Evolutionary conservation across 371 early-diverging fungal species (phyloP).

Genomic region (Mucor racemosus): DNA sequence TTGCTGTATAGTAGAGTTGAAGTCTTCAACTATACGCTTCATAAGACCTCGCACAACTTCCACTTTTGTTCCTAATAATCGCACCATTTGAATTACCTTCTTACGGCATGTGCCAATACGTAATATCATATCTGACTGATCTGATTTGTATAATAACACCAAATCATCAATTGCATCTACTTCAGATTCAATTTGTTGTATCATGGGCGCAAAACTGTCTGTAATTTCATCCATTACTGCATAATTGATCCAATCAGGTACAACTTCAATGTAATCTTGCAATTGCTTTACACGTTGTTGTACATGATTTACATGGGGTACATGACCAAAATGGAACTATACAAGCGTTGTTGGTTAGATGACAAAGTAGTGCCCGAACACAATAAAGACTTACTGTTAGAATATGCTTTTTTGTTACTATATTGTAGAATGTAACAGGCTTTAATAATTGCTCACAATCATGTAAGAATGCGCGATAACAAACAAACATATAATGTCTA

Average conservation of each 20-base stretch:
- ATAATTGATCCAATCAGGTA: constrained; percentile 86
- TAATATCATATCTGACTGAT: constrained; percentile 83
- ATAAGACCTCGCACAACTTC: constrained; percentile 79
- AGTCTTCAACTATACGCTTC: constrained; percentile 50
- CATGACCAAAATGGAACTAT: constrained; percentile 63
- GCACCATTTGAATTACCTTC: constrained; percentile 75
- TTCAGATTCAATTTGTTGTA: constrained; percentile 78
- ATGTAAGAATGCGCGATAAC: constrained; percentile 78
- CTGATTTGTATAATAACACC: constrained; percentile 65
- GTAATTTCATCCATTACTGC: constrained; percentile 86
- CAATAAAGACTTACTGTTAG: constrained; percentile 49
- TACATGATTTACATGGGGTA: constrained; percentile 59
- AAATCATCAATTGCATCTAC: constrained; percentile 90
- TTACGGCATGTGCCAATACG: constrained; percentile 85
- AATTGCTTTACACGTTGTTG: constrained; percentile 61
- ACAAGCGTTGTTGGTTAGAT: no score
- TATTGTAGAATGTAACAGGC: constrained; percentile 82
- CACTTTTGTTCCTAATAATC: constrained; percentile 77
- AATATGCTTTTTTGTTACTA: constrained; percentile 67
- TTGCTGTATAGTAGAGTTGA: not conserved
- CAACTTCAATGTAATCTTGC: constrained; percentile 60
- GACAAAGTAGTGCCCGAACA: not conserved
- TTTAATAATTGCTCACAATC: constrained; percentile 60
- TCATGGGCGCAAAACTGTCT: constrained; percentile 80
- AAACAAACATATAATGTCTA: constrained; percentile 85